Conservation (phyloP, 2,329 filamentous ascomycete species). For the Aspergillus intermedius region DNA sequence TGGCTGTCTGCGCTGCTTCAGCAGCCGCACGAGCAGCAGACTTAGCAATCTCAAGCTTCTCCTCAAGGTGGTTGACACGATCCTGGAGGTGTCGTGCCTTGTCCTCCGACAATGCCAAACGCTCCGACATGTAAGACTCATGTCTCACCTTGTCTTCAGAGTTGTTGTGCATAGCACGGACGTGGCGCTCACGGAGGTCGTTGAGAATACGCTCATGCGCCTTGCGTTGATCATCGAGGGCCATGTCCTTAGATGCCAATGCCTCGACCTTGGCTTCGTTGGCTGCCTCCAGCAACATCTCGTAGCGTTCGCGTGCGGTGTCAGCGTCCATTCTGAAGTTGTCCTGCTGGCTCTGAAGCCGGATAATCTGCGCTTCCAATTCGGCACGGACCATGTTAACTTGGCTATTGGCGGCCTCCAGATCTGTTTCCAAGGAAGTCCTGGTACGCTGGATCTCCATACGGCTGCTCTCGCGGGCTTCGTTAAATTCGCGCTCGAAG, state of each 20-base stretch:
- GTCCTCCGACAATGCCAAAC: slow-evolving; percentile 72
- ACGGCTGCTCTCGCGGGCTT: slow-evolving; percentile 71
- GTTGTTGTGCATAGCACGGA: slow-evolving; percentile 64
- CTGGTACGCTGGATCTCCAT: slow-evolving; percentile 76
- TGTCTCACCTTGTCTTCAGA: slow-evolving; percentile 74
- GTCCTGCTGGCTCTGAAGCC: slow-evolving; percentile 68
- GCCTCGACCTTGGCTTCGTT: slow-evolving; percentile 60
- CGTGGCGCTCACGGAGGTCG: slow-evolving; percentile 68
- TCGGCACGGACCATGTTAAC: slow-evolving; percentile 77
- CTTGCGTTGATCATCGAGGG: slow-evolving; percentile 53
- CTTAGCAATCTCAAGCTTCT: slow-evolving; percentile 84
- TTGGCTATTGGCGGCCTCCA: slow-evolving; percentile 77
- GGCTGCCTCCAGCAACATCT: slow-evolving; percentile 78
- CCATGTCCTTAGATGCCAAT: slow-evolving; percentile 46
- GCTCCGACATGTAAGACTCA: slow-evolving; percentile 73
- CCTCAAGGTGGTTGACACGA: slow-evolving; percentile 75
- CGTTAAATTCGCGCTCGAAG: slow-evolving; percentile 75
- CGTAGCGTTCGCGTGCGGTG: slow-evolving; percentile 70
- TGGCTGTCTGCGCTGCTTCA: slow-evolving; percentile 61
- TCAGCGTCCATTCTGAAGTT: slow-evolving; percentile 72
- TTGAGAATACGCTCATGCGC: slow-evolving; percentile 67
- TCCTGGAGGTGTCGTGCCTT: slow-evolving; percentile 83
- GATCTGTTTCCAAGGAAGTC: slow-evolving; percentile 69
- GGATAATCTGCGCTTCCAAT: slow-evolving; percentile 70
- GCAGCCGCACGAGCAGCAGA: slow-evolving; percentile 78